Evolutionary conservation across 768 basidiomycete species (phyloP).

Genomic region (Russula abietina): DNA sequence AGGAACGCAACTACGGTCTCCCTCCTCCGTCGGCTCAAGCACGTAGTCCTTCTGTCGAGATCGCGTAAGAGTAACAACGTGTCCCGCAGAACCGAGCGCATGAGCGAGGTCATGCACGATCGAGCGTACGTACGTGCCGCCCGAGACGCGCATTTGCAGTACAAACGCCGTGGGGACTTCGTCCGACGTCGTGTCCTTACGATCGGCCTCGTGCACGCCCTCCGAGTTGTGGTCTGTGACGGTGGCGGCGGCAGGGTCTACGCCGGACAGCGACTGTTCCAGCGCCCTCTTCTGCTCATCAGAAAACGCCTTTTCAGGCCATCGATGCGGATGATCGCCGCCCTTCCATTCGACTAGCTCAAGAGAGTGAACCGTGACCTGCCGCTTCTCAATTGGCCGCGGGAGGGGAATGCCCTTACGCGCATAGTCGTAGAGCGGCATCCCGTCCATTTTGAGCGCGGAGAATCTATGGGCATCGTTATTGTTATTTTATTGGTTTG

Average conservation of each 20-base stretch:
- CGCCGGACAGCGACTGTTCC: slow-evolving; percentile 52
- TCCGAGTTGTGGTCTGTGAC: slow-evolving; percentile 26
- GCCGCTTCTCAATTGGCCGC: slow-evolving; percentile 82
- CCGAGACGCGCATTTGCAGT: slow-evolving; percentile 88
- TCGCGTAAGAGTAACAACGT: slow-evolving; percentile 86
- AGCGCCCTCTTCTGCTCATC: slow-evolving; percentile 65
- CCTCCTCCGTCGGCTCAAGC: slow-evolving; percentile 43
- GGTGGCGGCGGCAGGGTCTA: slow-evolving; percentile 36
- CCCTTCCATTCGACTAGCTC: slow-evolving; percentile 77
- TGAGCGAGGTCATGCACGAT: slow-evolving; percentile 91
- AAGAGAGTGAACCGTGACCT: slow-evolving; percentile 75
- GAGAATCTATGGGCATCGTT: slow-evolving; percentile 62
- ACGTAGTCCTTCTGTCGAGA: slow-evolving; percentile 84
- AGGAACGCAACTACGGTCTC: slow-evolving; percentile 58
- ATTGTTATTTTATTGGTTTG: not conserved
- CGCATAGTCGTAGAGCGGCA: slow-evolving; percentile 92
- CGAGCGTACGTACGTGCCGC: slow-evolving; percentile 94
- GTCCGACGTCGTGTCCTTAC: slow-evolving; percentile 28
- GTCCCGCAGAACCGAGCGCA: slow-evolving; percentile 79
- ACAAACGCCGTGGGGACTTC: slow-evolving; percentile 69
- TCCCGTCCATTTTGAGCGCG: slow-evolving; percentile 97
- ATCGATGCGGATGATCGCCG: slow-evolving; percentile 63
- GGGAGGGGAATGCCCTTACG: slow-evolving; percentile 86
- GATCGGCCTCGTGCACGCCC: slow-evolving; percentile 27
- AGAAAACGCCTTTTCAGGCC: slow-evolving; percentile 67